phyloP scores from a whole-genome alignment of 176 grass and related monocot species.

The Alopecurus myosuroides region DNA sequence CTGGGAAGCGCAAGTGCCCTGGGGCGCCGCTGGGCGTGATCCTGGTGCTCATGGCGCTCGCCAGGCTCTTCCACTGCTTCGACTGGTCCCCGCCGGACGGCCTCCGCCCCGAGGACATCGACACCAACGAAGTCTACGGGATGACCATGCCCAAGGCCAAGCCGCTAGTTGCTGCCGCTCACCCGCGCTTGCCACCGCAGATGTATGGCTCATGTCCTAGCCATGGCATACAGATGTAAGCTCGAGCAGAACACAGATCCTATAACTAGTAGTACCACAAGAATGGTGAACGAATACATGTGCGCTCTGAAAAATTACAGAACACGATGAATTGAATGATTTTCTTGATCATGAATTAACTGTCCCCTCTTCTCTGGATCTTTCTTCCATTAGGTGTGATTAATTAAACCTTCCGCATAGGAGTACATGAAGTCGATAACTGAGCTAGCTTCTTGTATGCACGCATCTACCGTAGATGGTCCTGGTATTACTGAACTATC shows the following conservation, averaged over 20 bases:
- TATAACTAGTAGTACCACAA: neutral
- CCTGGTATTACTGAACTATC: neutral
- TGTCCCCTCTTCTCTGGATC: neutral
- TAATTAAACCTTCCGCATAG: neutral
- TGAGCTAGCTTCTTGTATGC: neutral
- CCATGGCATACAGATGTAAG: conserved; percentile 19
- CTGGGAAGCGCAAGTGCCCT: conserved; percentile 86
- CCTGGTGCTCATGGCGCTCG: conserved; percentile 83
- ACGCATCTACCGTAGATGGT: neutral
- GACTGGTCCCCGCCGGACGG: conserved; percentile 75
- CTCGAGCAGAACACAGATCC: neutral
- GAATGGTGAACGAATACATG: neutral
- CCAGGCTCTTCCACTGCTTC: conserved; percentile 93
- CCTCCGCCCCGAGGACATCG: conserved; percentile 54
- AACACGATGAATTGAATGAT: neutral
- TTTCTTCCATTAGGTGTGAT: neutral
- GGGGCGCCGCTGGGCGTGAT: conserved; percentile 64
- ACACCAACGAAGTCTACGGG: conserved; percentile 63
- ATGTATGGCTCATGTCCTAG: conserved; percentile 31
- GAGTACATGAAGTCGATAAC: neutral
- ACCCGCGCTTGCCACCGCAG: conserved; percentile 51
- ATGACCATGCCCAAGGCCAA: conserved; percentile 85
- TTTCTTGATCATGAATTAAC: neutral
- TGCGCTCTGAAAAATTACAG: too few species aligned
- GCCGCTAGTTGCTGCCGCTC: conserved; percentile 60